Base-by-base conservation (phyloP, 805 yeast species). In the Pichia kluyveri region DNA sequence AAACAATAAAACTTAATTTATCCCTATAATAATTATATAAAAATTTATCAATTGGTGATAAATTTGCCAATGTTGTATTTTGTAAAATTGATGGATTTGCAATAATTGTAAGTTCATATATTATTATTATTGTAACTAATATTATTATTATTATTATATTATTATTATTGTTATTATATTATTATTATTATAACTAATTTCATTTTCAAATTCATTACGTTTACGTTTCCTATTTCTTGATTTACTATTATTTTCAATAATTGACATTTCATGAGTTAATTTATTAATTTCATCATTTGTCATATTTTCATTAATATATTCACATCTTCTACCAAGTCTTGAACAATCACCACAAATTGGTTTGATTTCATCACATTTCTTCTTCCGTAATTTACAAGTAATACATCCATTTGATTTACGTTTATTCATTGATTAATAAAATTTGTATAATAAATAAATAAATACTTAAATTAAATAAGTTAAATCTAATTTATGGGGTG, bases 371-470 rank as follows among this genome's bases (percentile, higher is more conserved):
- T 76, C 73, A 57, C 83, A 77, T 53, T 78, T 69, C 56, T 78
- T 79, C 69, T 81, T 82, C 40, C 88, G 65, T 37, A 76, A 68
- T 56, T 82, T 82, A 62, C 89, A 82, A 0, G 86, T 82, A 38
- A 82, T 62, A 59, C 89, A 82, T 0, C 88, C 87, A n/a, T 69
- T 69, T 54, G 68, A 73, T 1, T 34, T 44, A 19, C 17, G 32
- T 26, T 17, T 8, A 32, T 11, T 5, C 23, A 17, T 37, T 14
- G 37, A 32, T n/a, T n/a, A n/a, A n/a, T n/a, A n/a, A n/a, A n/a
- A n/a, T n/a, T n/a, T n/a, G n/a, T n/a, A n/a, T n/a, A n/a, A n/a
- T n/a, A n/a, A n/a, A n/a, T n/a, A n/a, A n/a, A n/a, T n/a, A n/a
- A n/a, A n/a, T n/a, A n/a, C n/a, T n/a, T n/a, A n/a, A n/a, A n/a